Evolutionary conservation across 129 eudicot species (phyloP).

Genomic region (Dittrichia graveolens): DNA sequence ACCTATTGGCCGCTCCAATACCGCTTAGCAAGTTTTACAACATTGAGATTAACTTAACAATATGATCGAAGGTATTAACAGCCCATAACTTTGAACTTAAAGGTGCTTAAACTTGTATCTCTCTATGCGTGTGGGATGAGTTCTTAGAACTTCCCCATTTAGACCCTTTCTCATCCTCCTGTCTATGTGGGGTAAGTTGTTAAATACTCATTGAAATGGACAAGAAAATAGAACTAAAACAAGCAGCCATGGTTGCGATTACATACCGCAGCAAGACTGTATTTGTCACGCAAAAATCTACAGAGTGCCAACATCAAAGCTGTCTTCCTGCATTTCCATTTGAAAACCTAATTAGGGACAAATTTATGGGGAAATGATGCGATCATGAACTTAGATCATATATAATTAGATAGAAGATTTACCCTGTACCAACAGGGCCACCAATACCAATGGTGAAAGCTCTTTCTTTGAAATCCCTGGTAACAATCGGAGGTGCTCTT

Average conservation of each 20-base stretch:
- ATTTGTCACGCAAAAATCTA: conserved; percentile 73
- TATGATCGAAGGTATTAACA: no score
- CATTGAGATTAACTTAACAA: no score
- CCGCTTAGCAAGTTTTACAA: no score
- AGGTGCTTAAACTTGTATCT: no score
- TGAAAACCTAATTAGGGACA: not conserved
- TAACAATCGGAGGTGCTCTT: conserved; percentile 75
- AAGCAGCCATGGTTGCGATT: not conserved
- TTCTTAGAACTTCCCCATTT: no score
- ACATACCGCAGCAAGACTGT: conserved; percentile 96
- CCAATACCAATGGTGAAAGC: conserved; percentile 97
- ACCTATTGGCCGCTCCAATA: no score
- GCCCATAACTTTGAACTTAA: no score
- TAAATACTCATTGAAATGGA: not conserved
- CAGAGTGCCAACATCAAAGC: conserved; percentile 95
- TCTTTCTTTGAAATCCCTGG: conserved; percentile 80
- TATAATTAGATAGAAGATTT: not conserved
- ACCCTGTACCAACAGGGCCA: conserved; percentile 99
- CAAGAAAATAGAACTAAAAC: not conserved
- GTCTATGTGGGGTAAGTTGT: no score
- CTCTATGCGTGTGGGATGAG: no score
- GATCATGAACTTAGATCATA: no score
- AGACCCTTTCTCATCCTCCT: no score
- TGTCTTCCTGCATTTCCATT: conserved; percentile 66
- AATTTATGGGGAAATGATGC: no score